Percentiles rank a stretch among this genome's conserved stretches.
These are phyloP conservation scores for Ustulina deusta DNA, from an alignment of 2,329 filamentous ascomycete genomes.

Conservation along the genomic window DNA sequence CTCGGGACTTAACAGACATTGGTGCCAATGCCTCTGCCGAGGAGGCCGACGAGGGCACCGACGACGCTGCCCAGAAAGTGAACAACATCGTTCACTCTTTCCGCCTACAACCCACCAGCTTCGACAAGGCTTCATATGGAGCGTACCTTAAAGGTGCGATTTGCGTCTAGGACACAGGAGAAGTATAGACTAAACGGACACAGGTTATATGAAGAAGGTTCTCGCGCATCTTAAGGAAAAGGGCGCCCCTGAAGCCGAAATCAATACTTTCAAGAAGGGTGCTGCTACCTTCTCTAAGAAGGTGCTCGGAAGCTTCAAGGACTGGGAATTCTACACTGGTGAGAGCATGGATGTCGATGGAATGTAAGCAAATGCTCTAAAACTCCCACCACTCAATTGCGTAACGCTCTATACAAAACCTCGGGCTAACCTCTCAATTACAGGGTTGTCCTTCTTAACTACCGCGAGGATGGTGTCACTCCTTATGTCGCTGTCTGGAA, in stretches of 20 bases:
- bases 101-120: slow-evolving; percentile 81
- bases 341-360: slow-evolving; percentile 92
- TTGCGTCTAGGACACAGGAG: not conserved
- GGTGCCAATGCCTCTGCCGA: slow-evolving; percentile 98
- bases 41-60: slow-evolving; percentile 80
- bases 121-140: slow-evolving; percentile 91
- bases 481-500: slow-evolving; percentile 95
- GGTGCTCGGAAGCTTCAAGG: slow-evolving; percentile 87
- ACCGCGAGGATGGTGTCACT: slow-evolving; percentile 94
- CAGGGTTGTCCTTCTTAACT: slow-evolving; percentile 93
- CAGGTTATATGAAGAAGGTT: slow-evolving; percentile 92
- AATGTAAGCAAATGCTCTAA: slow-evolving; percentile 74
- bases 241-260: slow-evolving; percentile 70
- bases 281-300: slow-evolving; percentile 82
- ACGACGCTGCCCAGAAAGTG: slow-evolving; percentile 78
- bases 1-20: slow-evolving; percentile 68
- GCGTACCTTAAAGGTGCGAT: slow-evolving; percentile 83
- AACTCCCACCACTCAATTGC: not conserved
- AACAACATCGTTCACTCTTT: slow-evolving; percentile 96
- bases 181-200: slow-evolving; percentile 25
- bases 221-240: slow-evolving; percentile 76
- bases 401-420: not conserved
- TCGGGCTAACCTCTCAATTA: slow-evolving; percentile 34
- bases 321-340: slow-evolving; percentile 95
- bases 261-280: slow-evolving; percentile 83